A percentile compares a stretch with the other conserved stretches of the same genome.
Evolutionary conservation across 495 filamentous ascomycete genomes (phyloP).

Genomic region (Monascus purpureus): DNA sequence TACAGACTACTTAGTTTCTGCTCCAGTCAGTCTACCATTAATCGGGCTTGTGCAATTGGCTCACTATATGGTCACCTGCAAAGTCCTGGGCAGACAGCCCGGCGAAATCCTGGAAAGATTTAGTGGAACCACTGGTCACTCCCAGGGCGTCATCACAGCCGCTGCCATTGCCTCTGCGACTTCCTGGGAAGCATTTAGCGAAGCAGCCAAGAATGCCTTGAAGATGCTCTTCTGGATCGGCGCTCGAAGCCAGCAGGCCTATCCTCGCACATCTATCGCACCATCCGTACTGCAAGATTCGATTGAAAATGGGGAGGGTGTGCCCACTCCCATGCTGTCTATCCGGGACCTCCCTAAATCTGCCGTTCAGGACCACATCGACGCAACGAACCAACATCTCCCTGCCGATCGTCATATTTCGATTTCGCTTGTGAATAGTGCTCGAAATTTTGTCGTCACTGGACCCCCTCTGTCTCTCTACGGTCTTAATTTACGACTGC

Average conservation of each 20-base stretch:
- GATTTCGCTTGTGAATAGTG: constrained; percentile 92
- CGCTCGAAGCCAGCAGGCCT: constrained; percentile 93
- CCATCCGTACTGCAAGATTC: constrained; percentile 89
- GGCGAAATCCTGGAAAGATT: constrained; percentile 71
- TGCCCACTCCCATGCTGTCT: constrained; percentile 92
- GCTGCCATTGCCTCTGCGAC: constrained; percentile 81
- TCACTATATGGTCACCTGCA: constrained; percentile 87
- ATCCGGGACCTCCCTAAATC: constrained; percentile 78
- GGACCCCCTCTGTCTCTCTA: constrained; percentile 92
- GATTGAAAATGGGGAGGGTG: constrained; percentile 82
- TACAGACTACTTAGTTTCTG: constrained; percentile 88
- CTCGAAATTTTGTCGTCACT: constrained; percentile 91
- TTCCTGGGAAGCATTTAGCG: constrained; percentile 79
- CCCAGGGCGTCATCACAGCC: constrained; percentile 87
- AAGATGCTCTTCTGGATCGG: constrained; percentile 99
- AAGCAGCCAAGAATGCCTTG: constrained; percentile 60
- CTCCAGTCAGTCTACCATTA: constrained; percentile 90
- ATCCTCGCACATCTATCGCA: constrained; percentile 86
- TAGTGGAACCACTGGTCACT: constrained; percentile 86
- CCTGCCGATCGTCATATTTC: constrained; percentile 83
- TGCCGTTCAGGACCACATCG: constrained; percentile 85
- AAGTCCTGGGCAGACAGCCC: constrained; percentile 71
- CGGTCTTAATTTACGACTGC: constrained; percentile 81
- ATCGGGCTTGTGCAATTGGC: constrained; percentile 92
- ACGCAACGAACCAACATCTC: constrained; percentile 90